Base-by-base conservation (phyloP, 2,329 filamentous ascomycete species). In the Fusarium subglutinans region DNA sequence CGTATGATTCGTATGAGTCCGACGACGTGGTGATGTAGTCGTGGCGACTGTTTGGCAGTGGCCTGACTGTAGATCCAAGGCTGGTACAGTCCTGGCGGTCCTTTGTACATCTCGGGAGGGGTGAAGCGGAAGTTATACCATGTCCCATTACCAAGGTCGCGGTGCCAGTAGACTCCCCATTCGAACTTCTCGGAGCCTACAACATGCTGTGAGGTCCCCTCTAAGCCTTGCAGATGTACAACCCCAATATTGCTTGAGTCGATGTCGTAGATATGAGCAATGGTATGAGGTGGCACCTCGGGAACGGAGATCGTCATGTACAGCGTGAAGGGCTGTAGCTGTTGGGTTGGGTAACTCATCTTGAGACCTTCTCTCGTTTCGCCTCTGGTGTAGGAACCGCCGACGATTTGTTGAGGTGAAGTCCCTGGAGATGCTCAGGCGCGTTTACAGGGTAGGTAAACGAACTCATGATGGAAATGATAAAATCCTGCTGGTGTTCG, bases 141-240 rank as follows among this genome's bases (percentile, higher is more conserved):
- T 14, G 76, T 78, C 28, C 81, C 77, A 38, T 78, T 68, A 30
- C 69, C 68, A 28, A 71, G 66, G 47, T 61, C 63, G 43, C 78
- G 77, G 58, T 83, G 79, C 69, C 77, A 81, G 71, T 83, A 83
- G 53, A 83, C 63, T n/a, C 80, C 81, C 82, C 81, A 83, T 71
- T 77, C 74, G 53, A 83, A 83, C 48, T 82, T 79, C 44, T 81
- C 79, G 11, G 68, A 70, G 9, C 65, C 76, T 26, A 69, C 57
- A 28, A 74, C 71, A 38, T 74, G 51, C 11, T 76, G 51, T n/a
- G 72, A 73, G 26, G 44, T 60, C 17, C 69, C 70, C 30, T 79
- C 74, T 47, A 79, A 70, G 8, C 60, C 66, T n/a, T 57, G 67
- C 11, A 69, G 57, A 28, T 67, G 65, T 12, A 58, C 24, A 43